A percentile compares a stretch with the other conserved stretches of the same genome.
phyloP scores from a whole-genome alignment of 768 basidiomycete genomes.

The Suillus subalutaceus region DNA sequence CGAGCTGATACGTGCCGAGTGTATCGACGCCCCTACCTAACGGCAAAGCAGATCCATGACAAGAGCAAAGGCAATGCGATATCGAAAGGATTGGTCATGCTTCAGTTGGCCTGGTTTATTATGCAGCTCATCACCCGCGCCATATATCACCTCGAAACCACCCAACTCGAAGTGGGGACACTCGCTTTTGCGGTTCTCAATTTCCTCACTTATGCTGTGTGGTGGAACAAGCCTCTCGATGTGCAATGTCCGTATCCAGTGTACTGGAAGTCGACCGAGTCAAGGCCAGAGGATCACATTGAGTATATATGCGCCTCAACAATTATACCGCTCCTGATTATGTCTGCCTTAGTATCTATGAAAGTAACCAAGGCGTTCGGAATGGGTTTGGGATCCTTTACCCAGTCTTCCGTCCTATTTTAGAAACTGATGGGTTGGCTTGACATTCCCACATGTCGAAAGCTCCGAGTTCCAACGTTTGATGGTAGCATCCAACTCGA shows the following conservation, averaged over 20 bases:
- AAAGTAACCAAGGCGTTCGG: too few species aligned
- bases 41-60: constrained; percentile 23
- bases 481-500: neutral
- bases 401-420: too few species aligned
- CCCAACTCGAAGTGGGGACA: neutral
- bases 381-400: too few species aligned
- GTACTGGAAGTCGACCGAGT: neutral
- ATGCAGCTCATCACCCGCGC: neutral
- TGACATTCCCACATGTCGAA: too few species aligned
- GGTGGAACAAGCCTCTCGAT: neutral
- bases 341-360: neutral
- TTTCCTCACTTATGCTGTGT: neutral
- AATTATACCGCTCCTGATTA: neutral
- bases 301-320: neutral
- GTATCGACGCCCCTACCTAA: constrained; percentile 8
- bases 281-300: neutral
- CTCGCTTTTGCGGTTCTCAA: neutral
- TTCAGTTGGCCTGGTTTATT: constrained; percentile 41
- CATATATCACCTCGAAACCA: neutral
- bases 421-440: too few species aligned
- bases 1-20: neutral
- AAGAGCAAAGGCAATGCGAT: constrained; percentile 37
- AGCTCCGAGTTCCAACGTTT: too few species aligned
- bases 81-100: constrained; percentile 10
- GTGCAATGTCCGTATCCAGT: neutral